These are phyloP conservation scores for Chloris gayana DNA, from an alignment of 176 grass and related monocot genomes.

Conservation along the genomic window DNA sequence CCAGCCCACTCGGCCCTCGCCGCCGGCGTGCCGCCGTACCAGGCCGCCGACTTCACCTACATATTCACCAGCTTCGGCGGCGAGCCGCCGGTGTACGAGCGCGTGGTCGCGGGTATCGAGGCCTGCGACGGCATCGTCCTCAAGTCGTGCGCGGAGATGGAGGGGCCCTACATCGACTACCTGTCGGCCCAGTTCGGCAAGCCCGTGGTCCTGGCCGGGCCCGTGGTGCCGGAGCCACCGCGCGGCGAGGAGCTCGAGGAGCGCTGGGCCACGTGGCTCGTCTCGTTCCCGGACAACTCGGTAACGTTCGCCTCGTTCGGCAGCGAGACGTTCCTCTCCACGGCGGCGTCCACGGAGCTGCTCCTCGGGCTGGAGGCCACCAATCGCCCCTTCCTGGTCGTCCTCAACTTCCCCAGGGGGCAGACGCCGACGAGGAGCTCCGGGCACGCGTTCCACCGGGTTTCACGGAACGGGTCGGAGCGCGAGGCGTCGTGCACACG, in stretches of 20 bases:
- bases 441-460: background rate
- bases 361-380: slow-evolving; percentile 43
- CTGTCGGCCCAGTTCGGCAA: slow-evolving; percentile 27
- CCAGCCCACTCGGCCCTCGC: slow-evolving; percentile 8
- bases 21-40: slow-evolving; percentile 38
- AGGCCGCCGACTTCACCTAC: slow-evolving; percentile 39
- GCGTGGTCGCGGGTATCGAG: background rate
- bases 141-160: slow-evolving; percentile 52
- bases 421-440: background rate
- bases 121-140: slow-evolving; percentile 28
- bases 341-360: slow-evolving; percentile 27
- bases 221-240: slow-evolving; percentile 41
- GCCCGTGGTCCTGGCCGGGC: slow-evolving; percentile 24
- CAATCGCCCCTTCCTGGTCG: background rate
- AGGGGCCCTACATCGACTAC: slow-evolving; percentile 40
- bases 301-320: slow-evolving; percentile 56
- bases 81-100: slow-evolving; percentile 19
- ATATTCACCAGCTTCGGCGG: slow-evolving; percentile 29
- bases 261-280: slow-evolving; percentile 45
- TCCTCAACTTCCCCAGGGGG: slow-evolving; percentile 7
- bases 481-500: slow-evolving; percentile 26
- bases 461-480: slow-evolving; percentile 34
- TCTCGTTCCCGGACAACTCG: slow-evolving; percentile 28
- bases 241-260: slow-evolving; percentile 36
- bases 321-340: slow-evolving; percentile 50